phyloP scores from a whole-genome alignment of 139 green algal species.

The Dunaliella primolecta region DNA sequence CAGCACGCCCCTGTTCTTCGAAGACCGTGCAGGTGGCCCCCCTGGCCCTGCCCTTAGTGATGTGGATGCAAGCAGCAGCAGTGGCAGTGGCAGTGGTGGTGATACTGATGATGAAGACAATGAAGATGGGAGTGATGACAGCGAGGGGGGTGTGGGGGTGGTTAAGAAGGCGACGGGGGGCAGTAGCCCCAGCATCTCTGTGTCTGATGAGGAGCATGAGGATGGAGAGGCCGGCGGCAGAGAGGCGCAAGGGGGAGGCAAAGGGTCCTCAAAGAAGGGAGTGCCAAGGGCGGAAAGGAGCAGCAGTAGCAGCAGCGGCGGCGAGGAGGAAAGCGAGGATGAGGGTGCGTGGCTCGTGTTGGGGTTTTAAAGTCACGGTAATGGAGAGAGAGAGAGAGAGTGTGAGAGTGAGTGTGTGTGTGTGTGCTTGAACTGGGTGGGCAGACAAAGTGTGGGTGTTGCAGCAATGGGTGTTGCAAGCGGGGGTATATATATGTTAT shows the following conservation, averaged over 20 bases:
- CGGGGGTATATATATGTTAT: too few relatives aligned
- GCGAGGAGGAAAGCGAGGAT: constrained; percentile 9
- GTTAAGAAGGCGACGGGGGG: background rate
- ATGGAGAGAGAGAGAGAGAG: too few relatives aligned
- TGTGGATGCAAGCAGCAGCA: background rate
- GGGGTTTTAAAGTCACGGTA: too few relatives aligned
- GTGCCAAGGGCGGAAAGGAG: too few relatives aligned
- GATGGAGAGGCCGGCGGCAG: background rate
- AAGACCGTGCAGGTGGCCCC: constrained; percentile 13
- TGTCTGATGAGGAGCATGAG: background rate
- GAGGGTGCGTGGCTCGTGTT: background rate
- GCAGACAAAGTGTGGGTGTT: background rate
- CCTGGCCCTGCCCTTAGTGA: background rate
- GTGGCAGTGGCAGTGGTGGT: background rate
- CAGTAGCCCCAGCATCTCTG: background rate
- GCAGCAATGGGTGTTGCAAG: too few relatives aligned
- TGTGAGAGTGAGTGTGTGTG: background rate
- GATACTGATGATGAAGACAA: background rate
- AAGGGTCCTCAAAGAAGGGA: too few relatives aligned
- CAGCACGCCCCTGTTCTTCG: constrained; percentile 20
- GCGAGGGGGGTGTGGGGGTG: background rate
- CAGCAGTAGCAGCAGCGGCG: background rate
- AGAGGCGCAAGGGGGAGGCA: background rate
- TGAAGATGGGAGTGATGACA: background rate
- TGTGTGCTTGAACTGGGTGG: background rate